phyloP scores from a whole-genome alignment of 2,329 filamentous ascomycete species.

The Fusarium foetens region DNA sequence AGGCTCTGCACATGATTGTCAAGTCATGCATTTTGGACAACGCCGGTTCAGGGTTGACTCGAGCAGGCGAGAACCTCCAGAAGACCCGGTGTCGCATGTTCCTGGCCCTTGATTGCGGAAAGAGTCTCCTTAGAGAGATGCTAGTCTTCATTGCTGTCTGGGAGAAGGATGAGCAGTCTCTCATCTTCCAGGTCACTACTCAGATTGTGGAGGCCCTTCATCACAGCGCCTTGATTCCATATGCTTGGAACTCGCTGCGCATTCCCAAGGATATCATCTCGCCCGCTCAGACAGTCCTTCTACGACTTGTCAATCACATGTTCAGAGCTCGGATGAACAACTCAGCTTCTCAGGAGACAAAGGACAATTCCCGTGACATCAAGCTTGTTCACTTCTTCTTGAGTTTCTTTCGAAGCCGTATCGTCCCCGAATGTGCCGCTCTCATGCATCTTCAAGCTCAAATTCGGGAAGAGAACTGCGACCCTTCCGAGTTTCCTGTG shows the following conservation, averaged over 20 bases:
- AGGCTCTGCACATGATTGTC: slow-evolving; percentile 96
- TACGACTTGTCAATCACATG: slow-evolving; percentile 90
- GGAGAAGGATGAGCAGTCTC: slow-evolving; percentile 92
- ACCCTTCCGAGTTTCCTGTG: slow-evolving; percentile 89
- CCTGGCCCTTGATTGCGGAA: slow-evolving; percentile 87
- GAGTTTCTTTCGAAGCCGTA: slow-evolving; percentile 89
- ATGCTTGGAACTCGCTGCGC: slow-evolving; percentile 89
- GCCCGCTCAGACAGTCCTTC: slow-evolving; percentile 90
- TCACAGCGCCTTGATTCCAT: slow-evolving; percentile 87
- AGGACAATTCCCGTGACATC: slow-evolving; percentile 65
- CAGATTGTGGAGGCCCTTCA: slow-evolving; percentile 95
- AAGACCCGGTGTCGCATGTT: slow-evolving; percentile 90
- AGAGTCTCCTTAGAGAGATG: slow-evolving; percentile 88
- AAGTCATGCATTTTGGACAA: slow-evolving; percentile 92
- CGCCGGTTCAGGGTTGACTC: slow-evolving; percentile 74
- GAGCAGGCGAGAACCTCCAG: slow-evolving; percentile 83
- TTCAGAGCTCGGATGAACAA: slow-evolving; percentile 69
- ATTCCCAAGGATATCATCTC: slow-evolving; percentile 97
- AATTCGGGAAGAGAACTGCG: slow-evolving; percentile 78
- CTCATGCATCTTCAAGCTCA: slow-evolving; percentile 93
- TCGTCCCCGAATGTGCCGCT: slow-evolving; percentile 94
- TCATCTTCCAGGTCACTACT: slow-evolving; percentile 96
- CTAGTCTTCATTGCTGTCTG: slow-evolving; percentile 97
- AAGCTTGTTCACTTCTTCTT: slow-evolving; percentile 88
- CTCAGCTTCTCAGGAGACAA: slow-evolving; percentile 57